Evolutionary conservation across 768 basidiomycete species (phyloP).

Genomic region (Hericium alpestre): DNA sequence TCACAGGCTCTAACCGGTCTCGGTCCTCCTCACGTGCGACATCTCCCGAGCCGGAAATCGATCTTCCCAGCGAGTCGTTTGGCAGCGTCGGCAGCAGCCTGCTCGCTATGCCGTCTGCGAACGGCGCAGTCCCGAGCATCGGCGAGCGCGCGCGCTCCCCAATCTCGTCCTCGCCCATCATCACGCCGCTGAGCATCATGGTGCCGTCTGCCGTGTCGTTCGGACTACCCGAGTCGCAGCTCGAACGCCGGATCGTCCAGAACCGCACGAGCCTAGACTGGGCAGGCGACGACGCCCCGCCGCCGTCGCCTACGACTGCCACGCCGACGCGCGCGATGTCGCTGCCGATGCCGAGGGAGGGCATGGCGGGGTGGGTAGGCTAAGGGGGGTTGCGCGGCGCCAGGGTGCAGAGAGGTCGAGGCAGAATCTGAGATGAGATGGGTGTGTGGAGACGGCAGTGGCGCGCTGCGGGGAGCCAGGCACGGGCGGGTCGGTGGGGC

Average conservation of each 20-base stretch:
- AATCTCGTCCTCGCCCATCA: conserved; percentile 12
- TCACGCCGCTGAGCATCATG: conserved; percentile 16
- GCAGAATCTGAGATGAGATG: neutral
- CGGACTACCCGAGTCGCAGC: neutral
- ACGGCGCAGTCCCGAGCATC: conserved; percentile 20
- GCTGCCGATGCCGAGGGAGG: neutral
- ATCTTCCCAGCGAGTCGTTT: conserved; percentile 44
- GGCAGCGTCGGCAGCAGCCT: conserved; percentile 44
- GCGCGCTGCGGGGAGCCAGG: neutral
- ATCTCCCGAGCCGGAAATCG: conserved; percentile 18
- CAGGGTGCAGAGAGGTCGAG: neutral
- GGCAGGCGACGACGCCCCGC: conserved; percentile 9
- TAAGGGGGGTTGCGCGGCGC: neutral
- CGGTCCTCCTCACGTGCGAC: conserved; percentile 42
- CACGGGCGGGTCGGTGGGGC: neutral
- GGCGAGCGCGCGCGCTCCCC: conserved; percentile 13
- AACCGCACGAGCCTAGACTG: conserved; percentile 11
- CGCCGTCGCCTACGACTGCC: conserved; percentile 8
- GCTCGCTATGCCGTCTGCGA: conserved; percentile 38
- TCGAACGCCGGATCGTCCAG: conserved; percentile 13
- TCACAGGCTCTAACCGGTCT: conserved; percentile 37
- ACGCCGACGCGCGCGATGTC: conserved; percentile 15
- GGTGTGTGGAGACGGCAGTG: neutral
- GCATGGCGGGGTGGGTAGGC: neutral
- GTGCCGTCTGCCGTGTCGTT: conserved; percentile 1